Percentiles rank a stretch among this genome's conserved stretches.
These are phyloP conservation scores for Micractinium sp. DNA, from an alignment of 139 green algal species.

Conservation along the genomic window DNA sequence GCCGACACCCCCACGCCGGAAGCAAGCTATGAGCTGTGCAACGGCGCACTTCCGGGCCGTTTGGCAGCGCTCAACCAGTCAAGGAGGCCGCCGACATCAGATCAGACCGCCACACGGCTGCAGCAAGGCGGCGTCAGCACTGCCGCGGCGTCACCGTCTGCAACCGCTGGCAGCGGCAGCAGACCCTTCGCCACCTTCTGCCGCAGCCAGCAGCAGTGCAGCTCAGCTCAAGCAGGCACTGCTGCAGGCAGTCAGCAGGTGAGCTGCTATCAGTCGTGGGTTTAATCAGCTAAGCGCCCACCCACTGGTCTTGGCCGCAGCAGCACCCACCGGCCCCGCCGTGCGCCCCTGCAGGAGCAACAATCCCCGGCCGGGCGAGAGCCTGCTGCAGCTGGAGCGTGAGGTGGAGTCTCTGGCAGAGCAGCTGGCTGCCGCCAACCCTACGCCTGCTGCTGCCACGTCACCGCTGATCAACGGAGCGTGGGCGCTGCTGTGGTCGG, in stretches of 20 bases:
- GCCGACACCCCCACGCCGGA: neutral
- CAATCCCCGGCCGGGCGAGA: constrained; percentile 19
- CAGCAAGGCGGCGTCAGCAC: neutral
- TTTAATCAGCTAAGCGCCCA: too few species aligned
- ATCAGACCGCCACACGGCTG: neutral
- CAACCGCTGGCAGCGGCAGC: neutral
- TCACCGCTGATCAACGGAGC: neutral
- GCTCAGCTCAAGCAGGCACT: neutral
- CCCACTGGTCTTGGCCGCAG: too few species aligned
- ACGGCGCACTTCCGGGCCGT: neutral
- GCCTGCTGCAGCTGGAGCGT: neutral
- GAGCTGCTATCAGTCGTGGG: neutral
- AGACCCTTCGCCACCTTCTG: neutral
- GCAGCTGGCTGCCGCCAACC: neutral
- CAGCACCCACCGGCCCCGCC: too few species aligned
- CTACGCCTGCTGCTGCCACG: neutral
- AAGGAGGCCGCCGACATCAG: too few species aligned
- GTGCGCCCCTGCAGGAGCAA: constrained; percentile 9
- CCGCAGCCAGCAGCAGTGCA: neutral
- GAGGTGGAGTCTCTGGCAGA: neutral
- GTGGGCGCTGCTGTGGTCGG: constrained; percentile 26
- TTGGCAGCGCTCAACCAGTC: too few species aligned
- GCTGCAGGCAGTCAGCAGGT: constrained; percentile 20
- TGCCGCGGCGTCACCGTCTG: neutral
- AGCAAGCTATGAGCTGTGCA: neutral